Evolutionary conservation across 495 filamentous ascomycete genomes (phyloP).

Genomic region (Penicillium daleae): DNA sequence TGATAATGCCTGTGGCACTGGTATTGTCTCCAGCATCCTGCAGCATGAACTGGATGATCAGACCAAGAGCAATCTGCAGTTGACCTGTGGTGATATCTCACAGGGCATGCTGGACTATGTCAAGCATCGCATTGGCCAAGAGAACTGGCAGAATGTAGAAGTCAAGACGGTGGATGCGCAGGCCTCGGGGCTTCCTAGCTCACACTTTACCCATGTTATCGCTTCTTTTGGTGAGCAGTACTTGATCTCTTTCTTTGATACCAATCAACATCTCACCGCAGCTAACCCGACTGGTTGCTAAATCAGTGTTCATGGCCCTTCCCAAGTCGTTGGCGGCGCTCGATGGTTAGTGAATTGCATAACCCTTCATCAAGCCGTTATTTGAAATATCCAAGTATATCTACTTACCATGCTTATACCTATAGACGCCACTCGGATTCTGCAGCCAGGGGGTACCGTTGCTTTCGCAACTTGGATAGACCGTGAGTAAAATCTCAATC

Average conservation of each 20-base stretch:
- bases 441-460: constrained; percentile 41
- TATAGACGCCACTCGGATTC: constrained; percentile 41
- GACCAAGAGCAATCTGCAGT: constrained; percentile 26
- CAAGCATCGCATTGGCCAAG: constrained; percentile 26
- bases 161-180: constrained; percentile 40
- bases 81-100: constrained; percentile 46
- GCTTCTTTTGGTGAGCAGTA: constrained; percentile 38
- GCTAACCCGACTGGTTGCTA: not conserved
- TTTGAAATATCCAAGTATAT: not conserved
- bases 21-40: constrained; percentile 39
- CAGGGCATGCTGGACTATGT: constrained; percentile 38
- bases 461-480: constrained; percentile 43
- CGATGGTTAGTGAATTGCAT: constrained; percentile 29
- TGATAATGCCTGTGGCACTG: constrained; percentile 50
- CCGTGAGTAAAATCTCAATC: constrained; percentile 27
- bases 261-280: no score
- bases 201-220: constrained; percentile 38
- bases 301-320: constrained; percentile 33
- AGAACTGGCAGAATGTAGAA: constrained; percentile 39
- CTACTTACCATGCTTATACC: not conserved
- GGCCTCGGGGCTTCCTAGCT: constrained; percentile 31
- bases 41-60: constrained; percentile 27
- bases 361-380: not conserved
- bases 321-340: constrained; percentile 31
- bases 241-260: not conserved